These are phyloP conservation scores for Hemisphaericaspora subhashii DNA, from an alignment of 1,139 yeast species.

Conservation along the genomic window DNA sequence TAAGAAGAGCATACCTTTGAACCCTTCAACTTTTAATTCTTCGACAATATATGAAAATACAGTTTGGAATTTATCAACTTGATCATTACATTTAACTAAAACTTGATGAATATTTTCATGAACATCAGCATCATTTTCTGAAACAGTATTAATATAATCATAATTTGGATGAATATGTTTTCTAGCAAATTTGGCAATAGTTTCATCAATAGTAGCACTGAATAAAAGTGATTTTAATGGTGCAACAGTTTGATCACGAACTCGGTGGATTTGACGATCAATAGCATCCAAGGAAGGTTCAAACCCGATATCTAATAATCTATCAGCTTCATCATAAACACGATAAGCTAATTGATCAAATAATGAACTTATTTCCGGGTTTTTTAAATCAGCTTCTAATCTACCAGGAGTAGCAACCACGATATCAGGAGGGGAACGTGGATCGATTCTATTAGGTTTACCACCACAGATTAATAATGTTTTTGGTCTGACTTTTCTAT, in stretches of 20 bases:
- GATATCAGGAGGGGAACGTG: slow-evolving; percentile 40
- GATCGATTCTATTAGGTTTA: slow-evolving; percentile 23
- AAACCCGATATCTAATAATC: slow-evolving; percentile 68
- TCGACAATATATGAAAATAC: slow-evolving; percentile 49
- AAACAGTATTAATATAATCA: slow-evolving; percentile 73
- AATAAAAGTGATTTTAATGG: slow-evolving; percentile 68
- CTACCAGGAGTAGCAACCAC: slow-evolving; percentile 93
- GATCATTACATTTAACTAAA: slow-evolving; percentile 47
- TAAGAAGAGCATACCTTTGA: slow-evolving; percentile 79
- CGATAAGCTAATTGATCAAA: slow-evolving; percentile 60
- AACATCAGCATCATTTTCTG: slow-evolving; percentile 73
- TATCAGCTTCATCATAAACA: slow-evolving; percentile 88
- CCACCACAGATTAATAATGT: slow-evolving; percentile 44
- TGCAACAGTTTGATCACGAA: slow-evolving; percentile 23
- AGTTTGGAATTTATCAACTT: slow-evolving; percentile 53
- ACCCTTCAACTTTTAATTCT: slow-evolving; percentile 29
- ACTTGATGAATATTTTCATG: slow-evolving; percentile 76
- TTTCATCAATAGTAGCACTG: slow-evolving; percentile 81
- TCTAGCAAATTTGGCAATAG: slow-evolving; percentile 65
- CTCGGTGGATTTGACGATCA: slow-evolving; percentile 40
- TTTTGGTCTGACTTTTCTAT: slow-evolving; percentile 14
- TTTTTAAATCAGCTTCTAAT: slow-evolving; percentile 59
- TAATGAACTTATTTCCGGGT: slow-evolving; percentile 41
- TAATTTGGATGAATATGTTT: slow-evolving; percentile 64
- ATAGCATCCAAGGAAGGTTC: slow-evolving; percentile 60